Conservation (phyloP, 768 basidiomycete genomes). For the Boletus rufocinnamomeus region DNA sequence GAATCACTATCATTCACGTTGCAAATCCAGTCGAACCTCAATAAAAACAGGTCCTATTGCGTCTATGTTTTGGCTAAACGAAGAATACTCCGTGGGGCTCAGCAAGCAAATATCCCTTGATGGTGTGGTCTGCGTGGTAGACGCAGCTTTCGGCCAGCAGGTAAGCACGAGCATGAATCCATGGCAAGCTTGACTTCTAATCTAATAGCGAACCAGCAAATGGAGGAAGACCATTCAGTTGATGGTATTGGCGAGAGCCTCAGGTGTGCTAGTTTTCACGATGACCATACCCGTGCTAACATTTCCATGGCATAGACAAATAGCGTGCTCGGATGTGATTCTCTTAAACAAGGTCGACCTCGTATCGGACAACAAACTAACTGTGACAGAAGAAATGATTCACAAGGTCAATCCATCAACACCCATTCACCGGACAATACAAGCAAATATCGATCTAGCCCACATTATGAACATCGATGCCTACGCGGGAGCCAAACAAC, state of each 20-base stretch:
- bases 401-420: conserved; percentile 78
- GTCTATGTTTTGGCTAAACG: conserved; percentile 84
- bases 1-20: conserved; percentile 8
- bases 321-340: conserved; percentile 89
- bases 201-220: conserved; percentile 59
- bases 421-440: conserved; percentile 70
- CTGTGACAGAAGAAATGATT: conserved; percentile 59
- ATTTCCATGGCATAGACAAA: conserved; percentile 63
- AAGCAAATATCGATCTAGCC: conserved; percentile 71
- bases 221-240: conserved; percentile 70
- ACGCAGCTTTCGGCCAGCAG: conserved; percentile 76
- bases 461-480: conserved; percentile 81
- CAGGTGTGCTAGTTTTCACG: conserved; percentile 47
- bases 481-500: conserved; percentile 55
- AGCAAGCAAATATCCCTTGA: conserved; percentile 76
- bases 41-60: conserved; percentile 70
- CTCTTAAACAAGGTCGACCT: conserved; percentile 92
- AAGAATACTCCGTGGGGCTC: conserved; percentile 71
- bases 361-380: conserved; percentile 47
- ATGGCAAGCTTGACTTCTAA: conserved; percentile 18
- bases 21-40: conserved; percentile 2
- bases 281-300: background rate
- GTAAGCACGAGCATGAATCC: conserved; percentile 42
- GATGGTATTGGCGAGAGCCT: conserved; percentile 78
- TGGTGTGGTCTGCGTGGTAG: conserved; percentile 91